Evolutionary conservation across 176 grass and related monocot species (phyloP), one percentile per base, ranked within the genome.

Genomic region (Oryza coarctata): DNA sequence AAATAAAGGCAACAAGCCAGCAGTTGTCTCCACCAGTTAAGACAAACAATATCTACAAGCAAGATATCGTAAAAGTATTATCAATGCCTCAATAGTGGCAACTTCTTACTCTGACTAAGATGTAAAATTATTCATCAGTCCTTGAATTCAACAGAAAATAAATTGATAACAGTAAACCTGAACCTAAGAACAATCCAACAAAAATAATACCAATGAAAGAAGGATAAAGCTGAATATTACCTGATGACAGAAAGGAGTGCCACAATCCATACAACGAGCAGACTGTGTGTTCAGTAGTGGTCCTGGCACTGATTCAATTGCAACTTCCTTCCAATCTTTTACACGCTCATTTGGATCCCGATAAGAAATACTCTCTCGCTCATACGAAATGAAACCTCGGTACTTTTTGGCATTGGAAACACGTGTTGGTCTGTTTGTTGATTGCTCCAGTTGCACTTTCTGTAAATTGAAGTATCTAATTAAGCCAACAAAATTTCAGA

Each of bases 221-320:
- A 27, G 39, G 30, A 71, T 3, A 73, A 58, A 84, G 39, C 6
- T 73, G 2, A 61, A 68, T 8, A 28, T 85, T 68, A 95, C 96
- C 93, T 99, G 96, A 90, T 99, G 96, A 87, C 96, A 99, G 70
- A 95, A 99, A 64, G 96, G 96, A 87, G 96, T 99, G 29, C 96
- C 96, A 83, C 96, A 99, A 79, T 99, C 96, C 96, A 99, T 99
- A 82, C 96, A 99, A 35, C 96, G 93, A 85, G 96, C 96, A 38
- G 96, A 95, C 77, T 99, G 96, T 31, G 96, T 99, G 60, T 88
- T 94, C 65, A 99, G 64, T 50, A 99, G 77, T 38, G 96, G 83
- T 45, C 93, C 96, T 66, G 96, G 93, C 47, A 90, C 88, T 79
- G 89, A 91, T 70, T 95, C 96, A 72, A 88, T 92, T 67, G 96